phyloP scores from a whole-genome alignment of 345 rosid species.

The Citrus sp. region DNA sequence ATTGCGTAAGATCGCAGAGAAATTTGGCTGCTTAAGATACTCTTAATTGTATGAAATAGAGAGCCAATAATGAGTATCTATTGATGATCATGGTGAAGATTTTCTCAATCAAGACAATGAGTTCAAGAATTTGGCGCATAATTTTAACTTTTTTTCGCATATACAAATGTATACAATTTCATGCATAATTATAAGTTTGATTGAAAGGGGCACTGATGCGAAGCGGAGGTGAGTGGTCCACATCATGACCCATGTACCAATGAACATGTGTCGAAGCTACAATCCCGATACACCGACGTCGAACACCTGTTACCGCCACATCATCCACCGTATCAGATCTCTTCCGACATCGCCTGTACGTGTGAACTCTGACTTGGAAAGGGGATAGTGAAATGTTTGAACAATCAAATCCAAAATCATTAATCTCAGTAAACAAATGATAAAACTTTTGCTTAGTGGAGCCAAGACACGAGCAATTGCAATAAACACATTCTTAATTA shows the following conservation, averaged over 20 bases:
- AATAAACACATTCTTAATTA: not conserved
- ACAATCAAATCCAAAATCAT: not conserved
- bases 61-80: too few relatives aligned
- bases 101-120: too few relatives aligned
- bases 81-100: too few relatives aligned
- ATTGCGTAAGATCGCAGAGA: not conserved
- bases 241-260: not conserved
- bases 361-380: constrained; percentile 25
- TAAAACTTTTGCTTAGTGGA: not conserved
- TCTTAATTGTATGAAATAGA: not conserved
- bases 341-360: not conserved
- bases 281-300: not conserved
- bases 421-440: not conserved
- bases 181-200: not conserved
- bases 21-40: not conserved
- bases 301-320: constrained; percentile 24
- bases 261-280: not conserved
- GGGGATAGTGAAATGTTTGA: not conserved
- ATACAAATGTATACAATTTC: too few relatives aligned
- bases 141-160: too few relatives aligned
- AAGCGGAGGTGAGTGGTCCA: constrained; percentile 10
- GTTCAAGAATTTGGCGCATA: too few relatives aligned
- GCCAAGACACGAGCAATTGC: constrained; percentile 12
- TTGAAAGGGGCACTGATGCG: constrained; percentile 13
- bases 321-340: constrained; percentile 23